Percentiles rank a stretch among this genome's conserved stretches.
phyloP scores from a whole-genome alignment of 371 early-diverging fungal genomes.

The Zychaea mexicana region DNA sequence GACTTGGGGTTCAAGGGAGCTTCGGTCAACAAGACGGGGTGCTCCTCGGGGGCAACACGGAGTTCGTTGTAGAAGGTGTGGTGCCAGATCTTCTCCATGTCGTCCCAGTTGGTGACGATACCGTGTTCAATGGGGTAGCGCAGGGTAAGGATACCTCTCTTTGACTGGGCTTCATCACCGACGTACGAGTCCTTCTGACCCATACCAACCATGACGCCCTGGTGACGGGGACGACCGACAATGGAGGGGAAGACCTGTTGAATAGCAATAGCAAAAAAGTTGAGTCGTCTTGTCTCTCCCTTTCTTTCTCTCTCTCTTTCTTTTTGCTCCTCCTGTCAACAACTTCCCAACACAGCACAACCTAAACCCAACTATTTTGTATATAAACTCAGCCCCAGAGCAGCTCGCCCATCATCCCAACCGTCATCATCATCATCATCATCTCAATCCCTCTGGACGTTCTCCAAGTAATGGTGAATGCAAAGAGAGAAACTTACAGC shows the following conservation, averaged over 20 bases:
- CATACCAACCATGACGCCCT: slow-evolving; percentile 99
- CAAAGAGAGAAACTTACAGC: slow-evolving; percentile 77
- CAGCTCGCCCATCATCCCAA: neutral
- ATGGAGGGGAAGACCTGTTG: slow-evolving; percentile 96
- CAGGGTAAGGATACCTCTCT: slow-evolving; percentile 99
- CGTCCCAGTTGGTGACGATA: slow-evolving; percentile 99
- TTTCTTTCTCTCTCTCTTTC: slow-evolving; percentile 9
- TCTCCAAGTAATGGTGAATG: neutral
- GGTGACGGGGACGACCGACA: slow-evolving; percentile 99
- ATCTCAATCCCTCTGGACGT: neutral
- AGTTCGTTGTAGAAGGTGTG: slow-evolving; percentile 95
- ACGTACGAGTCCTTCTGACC: slow-evolving; percentile 99
- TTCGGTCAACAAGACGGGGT: slow-evolving; percentile 99
- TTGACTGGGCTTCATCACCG: slow-evolving; percentile 99
- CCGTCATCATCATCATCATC: neutral
- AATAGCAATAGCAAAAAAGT: neutral
- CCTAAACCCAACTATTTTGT: too few relatives aligned
- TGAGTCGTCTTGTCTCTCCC: neutral
- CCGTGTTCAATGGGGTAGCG: slow-evolving; percentile 99
- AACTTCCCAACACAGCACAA: too few relatives aligned
- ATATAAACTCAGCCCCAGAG: too few relatives aligned
- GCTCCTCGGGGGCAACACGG: slow-evolving; percentile 91
- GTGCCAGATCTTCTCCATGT: slow-evolving; percentile 99
- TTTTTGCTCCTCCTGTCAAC: too few relatives aligned
- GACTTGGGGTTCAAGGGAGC: slow-evolving; percentile 99